Percentiles rank a stretch among this genome's conserved stretches.
Evolutionary conservation across 2,329 filamentous ascomycete genomes (phyloP).

Genomic region (Talaromyces sp.): DNA sequence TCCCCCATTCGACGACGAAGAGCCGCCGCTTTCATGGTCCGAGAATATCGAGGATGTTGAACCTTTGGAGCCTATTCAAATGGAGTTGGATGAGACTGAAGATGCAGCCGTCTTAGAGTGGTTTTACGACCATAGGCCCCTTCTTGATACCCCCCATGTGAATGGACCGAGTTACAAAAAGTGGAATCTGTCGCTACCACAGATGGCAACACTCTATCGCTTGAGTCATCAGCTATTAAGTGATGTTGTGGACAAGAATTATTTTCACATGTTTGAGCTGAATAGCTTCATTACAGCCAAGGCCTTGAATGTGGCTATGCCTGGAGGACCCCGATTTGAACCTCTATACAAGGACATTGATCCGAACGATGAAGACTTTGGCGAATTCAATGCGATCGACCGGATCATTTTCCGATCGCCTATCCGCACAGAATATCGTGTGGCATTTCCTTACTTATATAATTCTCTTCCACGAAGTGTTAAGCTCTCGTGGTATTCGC

Average conservation of each 20-base stretch:
- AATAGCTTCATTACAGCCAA: constrained; percentile 95
- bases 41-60: constrained; percentile 99
- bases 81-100: constrained; percentile 94
- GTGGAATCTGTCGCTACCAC: constrained; percentile 88
- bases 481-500: constrained; percentile 86
- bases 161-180: constrained; percentile 95
- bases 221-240: constrained; percentile 86
- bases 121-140: constrained; percentile 93
- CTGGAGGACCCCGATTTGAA: constrained; percentile 95
- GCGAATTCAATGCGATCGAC: constrained; percentile 98
- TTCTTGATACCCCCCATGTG: constrained; percentile 87
- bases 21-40: constrained; percentile 94
- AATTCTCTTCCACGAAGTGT: constrained; percentile 95
- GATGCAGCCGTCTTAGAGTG: constrained; percentile 89
- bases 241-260: constrained; percentile 92
- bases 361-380: constrained; percentile 97
- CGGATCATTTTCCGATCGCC: constrained; percentile 97
- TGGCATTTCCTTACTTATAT: constrained; percentile 91
- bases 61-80: constrained; percentile 93
- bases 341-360: constrained; percentile 98
- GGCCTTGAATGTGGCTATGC: constrained; percentile 92
- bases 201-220: constrained; percentile 94
- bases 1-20: constrained; percentile 96
- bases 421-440: constrained; percentile 91
- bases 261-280: constrained; percentile 94